phyloP scores from a whole-genome alignment of 2,329 filamentous ascomycete species.

The Neurospora sp. region DNA sequence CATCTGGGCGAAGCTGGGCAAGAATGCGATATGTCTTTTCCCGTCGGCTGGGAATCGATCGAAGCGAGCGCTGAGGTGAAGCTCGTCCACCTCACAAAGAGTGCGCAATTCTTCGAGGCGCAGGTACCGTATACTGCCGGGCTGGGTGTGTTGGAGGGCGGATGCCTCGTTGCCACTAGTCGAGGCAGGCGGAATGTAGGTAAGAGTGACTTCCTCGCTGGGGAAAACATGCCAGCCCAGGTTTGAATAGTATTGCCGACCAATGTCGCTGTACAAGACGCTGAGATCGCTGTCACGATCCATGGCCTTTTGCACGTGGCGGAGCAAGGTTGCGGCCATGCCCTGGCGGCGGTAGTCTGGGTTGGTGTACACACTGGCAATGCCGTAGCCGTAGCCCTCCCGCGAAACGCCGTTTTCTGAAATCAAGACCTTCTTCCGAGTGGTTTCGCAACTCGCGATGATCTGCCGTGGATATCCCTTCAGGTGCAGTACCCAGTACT shows the following conservation, averaged over 20 bases:
- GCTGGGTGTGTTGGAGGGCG: slow-evolving; percentile 11
- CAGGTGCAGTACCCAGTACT: slow-evolving; percentile 23
- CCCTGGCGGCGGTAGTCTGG: slow-evolving; percentile 23
- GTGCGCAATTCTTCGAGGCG: slow-evolving; percentile 13
- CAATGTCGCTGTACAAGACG: slow-evolving; percentile 26
- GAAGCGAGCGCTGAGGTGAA: slow-evolving; percentile 19
- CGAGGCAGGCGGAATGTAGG: slow-evolving; percentile 12
- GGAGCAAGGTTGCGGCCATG: slow-evolving; percentile 26
- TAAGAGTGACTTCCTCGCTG: slow-evolving; percentile 24
- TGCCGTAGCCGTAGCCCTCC: slow-evolving; percentile 20
- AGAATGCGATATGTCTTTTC: slow-evolving; percentile 24
- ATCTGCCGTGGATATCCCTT: slow-evolving; percentile 20
- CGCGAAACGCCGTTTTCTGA: slow-evolving; percentile 16
- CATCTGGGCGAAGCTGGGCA: slow-evolving; percentile 21
- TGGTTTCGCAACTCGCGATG: slow-evolving; percentile 25
- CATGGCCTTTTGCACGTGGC: slow-evolving; percentile 23
- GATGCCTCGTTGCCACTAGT: slow-evolving; percentile 1
- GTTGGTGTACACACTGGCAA: slow-evolving; percentile 28
- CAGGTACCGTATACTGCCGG: slow-evolving; percentile 17
- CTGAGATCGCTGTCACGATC: slow-evolving; percentile 25
- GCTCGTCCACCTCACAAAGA: slow-evolving; percentile 20
- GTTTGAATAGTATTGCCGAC: slow-evolving; percentile 22
- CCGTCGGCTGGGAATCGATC: slow-evolving; percentile 14
- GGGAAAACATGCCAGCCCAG: slow-evolving; percentile 26
- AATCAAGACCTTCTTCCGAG: slow-evolving; percentile 19